Evolutionary conservation across 2,329 filamentous ascomycete genomes (phyloP).

Genomic region (Acrodontium crateriforme): DNA sequence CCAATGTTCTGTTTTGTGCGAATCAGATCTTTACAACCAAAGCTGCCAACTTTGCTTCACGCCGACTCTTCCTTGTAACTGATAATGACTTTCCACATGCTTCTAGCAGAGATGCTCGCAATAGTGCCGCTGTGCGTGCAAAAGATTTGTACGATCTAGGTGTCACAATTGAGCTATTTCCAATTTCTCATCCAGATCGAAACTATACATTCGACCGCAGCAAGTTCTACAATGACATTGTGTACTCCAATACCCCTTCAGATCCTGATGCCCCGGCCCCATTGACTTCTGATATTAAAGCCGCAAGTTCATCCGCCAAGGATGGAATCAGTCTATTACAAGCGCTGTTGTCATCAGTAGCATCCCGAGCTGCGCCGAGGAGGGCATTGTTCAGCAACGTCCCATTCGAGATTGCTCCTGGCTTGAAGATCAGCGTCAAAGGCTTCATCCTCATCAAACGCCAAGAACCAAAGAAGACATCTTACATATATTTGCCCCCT

Average conservation of each 20-base stretch:
- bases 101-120: slow-evolving; percentile 56
- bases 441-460: slow-evolving; percentile 82
- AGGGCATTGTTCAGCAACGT: slow-evolving; percentile 75
- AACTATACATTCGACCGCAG: slow-evolving; percentile 58
- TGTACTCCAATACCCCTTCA: slow-evolving; percentile 60
- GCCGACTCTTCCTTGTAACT: slow-evolving; percentile 88
- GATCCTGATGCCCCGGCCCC: slow-evolving; percentile 54
- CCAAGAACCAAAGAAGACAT: slow-evolving; percentile 67
- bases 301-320: slow-evolving; percentile 46
- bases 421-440: slow-evolving; percentile 76
- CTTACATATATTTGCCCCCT: slow-evolving; percentile 61
- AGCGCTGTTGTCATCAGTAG: slow-evolving; percentile 74
- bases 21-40: slow-evolving; percentile 95
- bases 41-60: slow-evolving; percentile 83
- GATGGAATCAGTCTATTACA: slow-evolving; percentile 68
- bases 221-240: slow-evolving; percentile 91
- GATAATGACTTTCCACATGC: slow-evolving; percentile 80
- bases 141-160: slow-evolving; percentile 93
- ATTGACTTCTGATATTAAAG: slow-evolving; percentile 39
- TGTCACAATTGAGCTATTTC: slow-evolving; percentile 83
- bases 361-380: slow-evolving; percentile 76
- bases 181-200: slow-evolving; percentile 55
- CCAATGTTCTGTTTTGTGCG: slow-evolving; percentile 82
- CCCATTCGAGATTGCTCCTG: slow-evolving; percentile 76
- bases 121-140: slow-evolving; percentile 69